These are phyloP conservation scores for Ramaria sp. DNA, from an alignment of 768 basidiomycete species.

Conservation along the genomic window DNA sequence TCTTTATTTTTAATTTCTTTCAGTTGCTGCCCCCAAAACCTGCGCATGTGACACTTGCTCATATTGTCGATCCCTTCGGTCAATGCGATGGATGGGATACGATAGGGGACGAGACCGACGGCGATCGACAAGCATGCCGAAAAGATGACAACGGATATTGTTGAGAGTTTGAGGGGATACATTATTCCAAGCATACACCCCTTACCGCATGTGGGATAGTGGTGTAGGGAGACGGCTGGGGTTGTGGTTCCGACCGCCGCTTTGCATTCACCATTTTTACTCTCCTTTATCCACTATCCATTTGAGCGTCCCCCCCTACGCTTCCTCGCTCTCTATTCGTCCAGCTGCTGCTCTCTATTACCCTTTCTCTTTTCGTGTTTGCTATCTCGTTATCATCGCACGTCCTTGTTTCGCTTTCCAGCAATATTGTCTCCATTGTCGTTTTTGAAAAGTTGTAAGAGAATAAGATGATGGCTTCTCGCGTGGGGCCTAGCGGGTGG, in stretches of 20 bases:
- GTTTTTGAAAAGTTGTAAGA: not conserved
- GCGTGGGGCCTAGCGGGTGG: not conserved
- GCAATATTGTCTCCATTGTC: not conserved
- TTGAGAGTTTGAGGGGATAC: not conserved
- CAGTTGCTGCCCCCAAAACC: not conserved
- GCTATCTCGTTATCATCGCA: conserved; percentile 8
- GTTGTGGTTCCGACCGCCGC: not conserved
- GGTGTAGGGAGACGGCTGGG: not conserved
- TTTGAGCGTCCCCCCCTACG: not conserved
- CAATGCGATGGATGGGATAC: not conserved
- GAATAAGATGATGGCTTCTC: not conserved
- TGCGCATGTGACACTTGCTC: not conserved
- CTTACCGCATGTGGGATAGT: not conserved
- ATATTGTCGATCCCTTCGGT: not conserved
- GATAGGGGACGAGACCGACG: conserved; percentile 1
- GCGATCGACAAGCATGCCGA: not conserved
- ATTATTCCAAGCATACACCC: not conserved
- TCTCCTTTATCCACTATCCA: not conserved
- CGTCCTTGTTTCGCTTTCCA: conserved; percentile 6
- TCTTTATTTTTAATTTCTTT: too few relatives aligned
- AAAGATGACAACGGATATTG: too few relatives aligned
- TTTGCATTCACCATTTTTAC: not conserved
- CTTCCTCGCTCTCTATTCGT: conserved; percentile 3
- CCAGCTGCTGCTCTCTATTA: conserved; percentile 5
- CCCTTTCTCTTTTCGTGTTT: conserved; percentile 6